Evolutionary conservation across 257 asterid species (phyloP), one percentile per base, ranked within the genome.

Genomic region (Lycium ferocissimum): DNA sequence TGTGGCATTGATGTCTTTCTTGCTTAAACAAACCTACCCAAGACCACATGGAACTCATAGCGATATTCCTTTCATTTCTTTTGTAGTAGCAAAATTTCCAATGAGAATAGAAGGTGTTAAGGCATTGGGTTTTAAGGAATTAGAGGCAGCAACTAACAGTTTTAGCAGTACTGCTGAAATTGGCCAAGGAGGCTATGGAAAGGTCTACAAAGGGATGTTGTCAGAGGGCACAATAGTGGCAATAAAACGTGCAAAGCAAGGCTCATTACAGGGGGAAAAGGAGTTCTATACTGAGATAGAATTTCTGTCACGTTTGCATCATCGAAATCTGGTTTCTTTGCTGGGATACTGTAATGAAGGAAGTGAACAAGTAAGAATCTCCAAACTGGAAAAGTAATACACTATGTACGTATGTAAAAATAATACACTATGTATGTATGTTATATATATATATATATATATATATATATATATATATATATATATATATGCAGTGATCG

Each of bases 101-200:
- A 78, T 91, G 90, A 83, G 89, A 84, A 88, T 90, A 87, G 95
- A 92, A 17, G 95, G 95, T 45, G 88, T 92, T 84, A 90, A 90
- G 91, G 86, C 92, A 18, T 84, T 90, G 83, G 65, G 86, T 83
- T 91, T 91, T 62, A 89, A 87, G 87, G 93, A 86, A 14, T 54
- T 92, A 90, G 87, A 71, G 67, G 59, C 22, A 58, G 91, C 93
- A 15, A 90, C 92, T 2, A 66, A 53, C 85, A 51, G 67, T 76
- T 92, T 92, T 86, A 84, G 81, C 86, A 78, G 79, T 49, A n/a
- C 85, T 35, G 65, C 88, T 85, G 91, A 89, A 85, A 88, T 91
- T 37, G 95, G 95, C 9, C 92, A 90, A 86, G 95, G 95, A 82
- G 95, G 95, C 47, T 92, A 92, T 3, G 95, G 94, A 6, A 92